Base-by-base conservation (phyloP, 345 rosid species). In the Rhodomyrtus tomentosa region DNA sequence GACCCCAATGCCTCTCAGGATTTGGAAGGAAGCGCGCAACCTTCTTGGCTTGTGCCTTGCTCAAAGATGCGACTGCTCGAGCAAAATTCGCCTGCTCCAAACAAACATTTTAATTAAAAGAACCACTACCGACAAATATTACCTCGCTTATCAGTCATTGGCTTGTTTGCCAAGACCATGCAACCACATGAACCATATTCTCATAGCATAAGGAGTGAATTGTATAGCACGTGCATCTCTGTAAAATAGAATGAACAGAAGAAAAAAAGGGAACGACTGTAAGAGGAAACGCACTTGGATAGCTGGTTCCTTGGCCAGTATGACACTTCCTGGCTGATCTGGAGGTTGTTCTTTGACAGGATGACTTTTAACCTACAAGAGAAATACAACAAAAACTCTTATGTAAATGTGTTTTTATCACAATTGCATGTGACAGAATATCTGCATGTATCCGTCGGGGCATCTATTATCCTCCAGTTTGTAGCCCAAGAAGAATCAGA, bases 1-100 rank as follows among this genome's bases (percentile, higher is more conserved):
- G 99, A 32, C 99, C 99, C 99, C 99, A 98, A 82, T 98, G 98
- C 92, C 95, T 98, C 89, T 98, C 98, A 14, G 99, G 99, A 86
- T 98, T 98, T 18, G 99, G 98, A 81, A 95, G 97, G 92, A 93
- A 98, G 20, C 98, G 94, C 4, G 95, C 96, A 20, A 94, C 90
- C 87, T 96, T 98, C 93, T 96, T 98, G 15, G 93, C 95, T 88
- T 95, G 99, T 58, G 98, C 94, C 92, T 95, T 96, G 98, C 98
- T 95, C 45, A 95, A 91, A 25, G 98, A 95, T 55, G 98, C 98
- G 68, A 92, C 89, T 4, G 94, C 95, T 80, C 99, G 93, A 27
- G 99, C 92, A 86, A 97, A 97, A 89, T 95, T 95, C 40, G 96
- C 99, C 99, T 95, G 92, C 56, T 24, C 84, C 81, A 87, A 58